Base-by-base conservation (phyloP, 352 stramenopile species). In the Phytophthora rubi region DNA sequence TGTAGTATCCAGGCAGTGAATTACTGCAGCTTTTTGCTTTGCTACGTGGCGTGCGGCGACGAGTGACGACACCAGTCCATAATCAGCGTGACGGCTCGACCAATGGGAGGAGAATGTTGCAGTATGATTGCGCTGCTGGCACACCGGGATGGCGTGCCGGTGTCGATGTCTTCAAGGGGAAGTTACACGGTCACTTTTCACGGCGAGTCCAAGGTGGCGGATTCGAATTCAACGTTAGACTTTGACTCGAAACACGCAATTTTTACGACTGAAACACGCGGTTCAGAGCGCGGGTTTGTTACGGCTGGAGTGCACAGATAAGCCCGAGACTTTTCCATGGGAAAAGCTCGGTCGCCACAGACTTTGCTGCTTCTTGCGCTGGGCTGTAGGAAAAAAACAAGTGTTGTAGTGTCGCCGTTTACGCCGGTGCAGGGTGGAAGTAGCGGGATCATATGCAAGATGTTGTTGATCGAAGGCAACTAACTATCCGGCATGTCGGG, bases 61-160 rank as follows among this genome's bases (percentile, higher is more conserved):
- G 35, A 61, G 54, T 62, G 58, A 72, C 59, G 65, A 71, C 65
- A 69, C 42, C 30, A 10, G 57, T 21, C 51, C 65, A 62, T 62
- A 56, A 73, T 73, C 65, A 53, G 18, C 13, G 32, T 10, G 15
- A 10, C 1, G 15, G 32, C 30, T 62, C 61, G 15, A 10, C 64
- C 64, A 71, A 71, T 71, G 16, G 56, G 18, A 49, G 39, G 10
- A 21, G 58, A 64, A 64, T 64, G 58, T 49, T 56, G 28, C 58
- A 51, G 53, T 26, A n/a, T 49, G 64, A 71, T 60, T 71, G 53
- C 58, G 54, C 15, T 39, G 13, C n/a, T 13, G 28, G 35, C 35
- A 42, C 35, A 42, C 35, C 35, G 28, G 32, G 26, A 61, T 47
- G 21, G 6, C 55, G 55, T 61, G 44, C 44, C 23, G 33, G 37